Conservation (phyloP, 2,329 filamentous ascomycete genomes). For the Xylaria sp. region DNA sequence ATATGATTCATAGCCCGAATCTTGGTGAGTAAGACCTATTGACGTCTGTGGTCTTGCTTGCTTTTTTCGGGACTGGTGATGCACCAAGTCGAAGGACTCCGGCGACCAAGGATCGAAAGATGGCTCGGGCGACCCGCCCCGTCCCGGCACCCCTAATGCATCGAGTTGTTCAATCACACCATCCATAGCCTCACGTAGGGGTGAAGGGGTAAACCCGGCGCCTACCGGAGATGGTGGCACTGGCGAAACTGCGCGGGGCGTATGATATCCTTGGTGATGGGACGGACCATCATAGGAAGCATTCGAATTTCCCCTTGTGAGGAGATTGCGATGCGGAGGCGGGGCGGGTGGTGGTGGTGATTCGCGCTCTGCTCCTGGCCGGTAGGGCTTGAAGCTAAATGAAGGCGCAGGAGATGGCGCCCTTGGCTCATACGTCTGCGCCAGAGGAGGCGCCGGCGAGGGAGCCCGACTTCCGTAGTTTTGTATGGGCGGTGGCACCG, state of each 20-base stretch:
- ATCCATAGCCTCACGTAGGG: conserved; percentile 93
- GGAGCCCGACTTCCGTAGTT: conserved; percentile 39
- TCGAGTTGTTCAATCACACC: conserved; percentile 95
- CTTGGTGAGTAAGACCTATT: conserved; percentile 68
- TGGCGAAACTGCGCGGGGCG: conserved; percentile 65
- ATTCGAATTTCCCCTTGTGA: conserved; percentile 39
- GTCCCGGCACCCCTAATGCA: conserved; percentile 73
- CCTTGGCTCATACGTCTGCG: conserved; percentile 41
- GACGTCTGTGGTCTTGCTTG: conserved; percentile 70
- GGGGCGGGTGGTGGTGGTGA: conserved; percentile 82
- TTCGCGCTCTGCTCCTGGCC: conserved; percentile 46
- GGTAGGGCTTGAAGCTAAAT: conserved; percentile 45
- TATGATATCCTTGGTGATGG: conserved; percentile 52
- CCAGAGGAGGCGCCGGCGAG: conserved; percentile 47
- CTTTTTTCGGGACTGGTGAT: conserved; percentile 48
- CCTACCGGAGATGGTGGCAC: conserved; percentile 70
- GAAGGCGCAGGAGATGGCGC: conserved; percentile 48
- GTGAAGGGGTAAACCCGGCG: conserved; percentile 82
- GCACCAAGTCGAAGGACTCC: conserved; percentile 74
- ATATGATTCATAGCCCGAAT: conserved; percentile 66
- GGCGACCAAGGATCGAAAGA: conserved; percentile 84
- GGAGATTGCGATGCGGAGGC: conserved; percentile 75
- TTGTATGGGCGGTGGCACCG: conserved; percentile 35
- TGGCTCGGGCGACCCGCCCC: conserved; percentile 60
- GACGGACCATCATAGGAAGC: conserved; percentile 48